These are phyloP conservation scores for Cyphellophora europaea DNA, from an alignment of 2,329 filamentous ascomycete species.

Conservation along the genomic window DNA sequence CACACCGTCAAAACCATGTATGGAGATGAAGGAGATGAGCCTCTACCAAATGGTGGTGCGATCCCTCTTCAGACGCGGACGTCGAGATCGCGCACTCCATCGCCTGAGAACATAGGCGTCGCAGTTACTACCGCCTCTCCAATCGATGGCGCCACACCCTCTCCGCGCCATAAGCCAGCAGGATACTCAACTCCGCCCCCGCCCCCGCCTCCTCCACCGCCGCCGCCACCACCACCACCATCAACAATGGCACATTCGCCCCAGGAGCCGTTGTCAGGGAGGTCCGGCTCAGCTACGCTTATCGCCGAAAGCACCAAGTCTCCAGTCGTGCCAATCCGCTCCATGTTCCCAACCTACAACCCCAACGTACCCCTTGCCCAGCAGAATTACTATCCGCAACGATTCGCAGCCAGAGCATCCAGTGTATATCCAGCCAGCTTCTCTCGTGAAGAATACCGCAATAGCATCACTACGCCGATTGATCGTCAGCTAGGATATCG, in stretches of 20 bases:
- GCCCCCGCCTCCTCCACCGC: constrained; percentile 4
- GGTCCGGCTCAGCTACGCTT: constrained; percentile 12
- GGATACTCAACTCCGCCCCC: not conserved
- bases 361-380: constrained; percentile 26
- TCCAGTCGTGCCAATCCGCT: constrained; percentile 29
- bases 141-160: constrained; percentile 14
- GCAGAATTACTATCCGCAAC: constrained; percentile 27
- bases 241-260: constrained; percentile 5
- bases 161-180: too few relatives aligned
- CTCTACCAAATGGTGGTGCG: constrained; percentile 7
- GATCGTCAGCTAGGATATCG: constrained; percentile 28
- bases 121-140: constrained; percentile 17
- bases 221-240: not conserved
- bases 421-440: constrained; percentile 5
- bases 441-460: constrained; percentile 19
- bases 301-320: constrained; percentile 6
- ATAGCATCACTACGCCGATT: constrained; percentile 23
- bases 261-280: constrained; percentile 8
- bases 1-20: constrained; percentile 9
- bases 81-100: constrained; percentile 6
- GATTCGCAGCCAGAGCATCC: constrained; percentile 10
- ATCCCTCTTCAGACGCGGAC: constrained; percentile 3
- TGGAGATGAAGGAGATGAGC: constrained; percentile 12
- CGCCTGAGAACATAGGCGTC: constrained; percentile 15
- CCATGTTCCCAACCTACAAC: constrained; percentile 37